Evolutionary conservation across 2,329 filamentous ascomycete species (phyloP).

Genomic region (Aschersonia sp.): DNA sequence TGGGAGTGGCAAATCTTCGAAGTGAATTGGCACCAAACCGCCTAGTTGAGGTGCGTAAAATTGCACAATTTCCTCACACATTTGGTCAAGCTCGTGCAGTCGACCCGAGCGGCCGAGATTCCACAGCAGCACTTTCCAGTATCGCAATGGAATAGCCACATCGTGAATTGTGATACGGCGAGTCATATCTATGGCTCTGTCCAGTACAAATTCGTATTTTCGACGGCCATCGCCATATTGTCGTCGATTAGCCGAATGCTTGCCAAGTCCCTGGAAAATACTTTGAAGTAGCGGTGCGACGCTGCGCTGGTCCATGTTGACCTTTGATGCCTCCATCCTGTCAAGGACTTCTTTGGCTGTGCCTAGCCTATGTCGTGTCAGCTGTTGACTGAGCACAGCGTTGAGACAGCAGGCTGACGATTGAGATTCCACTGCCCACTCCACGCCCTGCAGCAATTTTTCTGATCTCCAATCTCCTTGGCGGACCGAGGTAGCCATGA

Average conservation of each 20-base stretch:
- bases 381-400: constrained; percentile 6
- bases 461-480: constrained; percentile 23
- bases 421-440: constrained; percentile 10
- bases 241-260: constrained; percentile 9
- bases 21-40: constrained; percentile 27
- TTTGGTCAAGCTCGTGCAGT: constrained; percentile 27
- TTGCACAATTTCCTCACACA: constrained; percentile 27
- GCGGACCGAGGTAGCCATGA: constrained; percentile 18
- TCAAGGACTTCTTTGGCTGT: constrained; percentile 15
- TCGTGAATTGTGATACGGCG: constrained; percentile 15
- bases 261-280: constrained; percentile 13
- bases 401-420: constrained; percentile 12
- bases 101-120: constrained; percentile 27
- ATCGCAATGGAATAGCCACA: constrained; percentile 18
- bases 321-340: constrained; percentile 16
- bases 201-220: constrained; percentile 8
- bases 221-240: not conserved
- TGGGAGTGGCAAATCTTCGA: constrained; percentile 22
- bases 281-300: constrained; percentile 12
- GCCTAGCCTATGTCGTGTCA: constrained; percentile 7
- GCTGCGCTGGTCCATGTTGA: constrained; percentile 13
- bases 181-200: constrained; percentile 15
- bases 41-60: constrained; percentile 17
- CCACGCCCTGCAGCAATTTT: constrained; percentile 29
- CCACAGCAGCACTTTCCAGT: constrained; percentile 29